Conservation (phyloP, 352 stramenopile genomes). For the Phytopythium vexans region DNA sequence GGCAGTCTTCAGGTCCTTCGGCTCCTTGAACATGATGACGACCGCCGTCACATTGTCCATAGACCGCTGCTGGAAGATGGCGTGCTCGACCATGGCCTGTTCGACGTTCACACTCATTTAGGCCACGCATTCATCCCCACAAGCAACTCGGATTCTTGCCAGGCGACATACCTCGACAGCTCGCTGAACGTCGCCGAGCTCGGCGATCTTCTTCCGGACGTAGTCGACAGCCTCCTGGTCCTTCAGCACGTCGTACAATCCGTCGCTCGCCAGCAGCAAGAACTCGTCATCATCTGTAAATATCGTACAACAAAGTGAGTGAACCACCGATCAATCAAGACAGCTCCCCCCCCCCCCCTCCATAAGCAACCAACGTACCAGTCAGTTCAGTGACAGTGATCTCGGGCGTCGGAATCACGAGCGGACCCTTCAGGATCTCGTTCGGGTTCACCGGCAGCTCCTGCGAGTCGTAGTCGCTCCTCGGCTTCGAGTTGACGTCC, state of each 20-base stretch:
- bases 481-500: slow-evolving; percentile 39
- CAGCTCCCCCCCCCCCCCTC: not conserved
- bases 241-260: slow-evolving; percentile 80
- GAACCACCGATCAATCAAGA: not conserved
- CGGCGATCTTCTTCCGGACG: slow-evolving; percentile 60
- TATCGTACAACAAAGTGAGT: not conserved
- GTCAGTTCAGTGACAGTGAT: slow-evolving; percentile 70
- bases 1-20: slow-evolving; percentile 38
- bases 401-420: slow-evolving; percentile 80
- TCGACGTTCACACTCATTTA: not conserved
- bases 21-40: slow-evolving; percentile 81
- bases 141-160: not conserved
- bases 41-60: slow-evolving; percentile 85
- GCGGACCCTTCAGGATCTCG: slow-evolving; percentile 78
- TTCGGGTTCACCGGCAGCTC: slow-evolving; percentile 80
- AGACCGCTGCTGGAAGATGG: slow-evolving; percentile 81
- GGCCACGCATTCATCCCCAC: not conserved
- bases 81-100: slow-evolving; percentile 72
- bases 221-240: slow-evolving; percentile 83
- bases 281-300: slow-evolving; percentile 74
- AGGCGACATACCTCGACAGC: slow-evolving; percentile 57
- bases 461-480: slow-evolving; percentile 74
- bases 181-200: slow-evolving; percentile 73
- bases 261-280: slow-evolving; percentile 73
- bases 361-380: slow-evolving; percentile 13